Conservation (phyloP, 345 rosid species). For the Isatis tinctoria region DNA sequence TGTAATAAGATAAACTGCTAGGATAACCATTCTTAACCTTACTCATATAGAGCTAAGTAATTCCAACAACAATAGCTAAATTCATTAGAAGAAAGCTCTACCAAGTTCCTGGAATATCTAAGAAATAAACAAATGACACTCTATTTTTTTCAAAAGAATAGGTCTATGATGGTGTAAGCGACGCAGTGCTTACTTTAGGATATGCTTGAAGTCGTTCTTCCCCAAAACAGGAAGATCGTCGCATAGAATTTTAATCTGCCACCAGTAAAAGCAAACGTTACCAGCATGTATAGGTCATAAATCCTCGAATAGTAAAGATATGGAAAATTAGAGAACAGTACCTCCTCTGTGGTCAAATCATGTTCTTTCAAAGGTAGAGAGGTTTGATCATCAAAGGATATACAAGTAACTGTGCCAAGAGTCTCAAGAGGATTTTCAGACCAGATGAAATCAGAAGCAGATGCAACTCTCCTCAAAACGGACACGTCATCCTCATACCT, state of each 20-base stretch:
- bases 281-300: neutral
- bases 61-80: neutral
- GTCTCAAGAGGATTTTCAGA: slow-evolving; percentile 86
- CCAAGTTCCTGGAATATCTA: neutral
- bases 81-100: neutral
- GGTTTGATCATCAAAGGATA: slow-evolving; percentile 61
- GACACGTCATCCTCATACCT: slow-evolving; percentile 84
- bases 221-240: slow-evolving; percentile 89
- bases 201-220: slow-evolving; percentile 90
- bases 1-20: neutral
- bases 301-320: neutral
- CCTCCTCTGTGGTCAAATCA: slow-evolving; percentile 83
- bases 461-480: slow-evolving; percentile 59
- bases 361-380: slow-evolving; percentile 59
- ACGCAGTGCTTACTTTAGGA: slow-evolving; percentile 62
- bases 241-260: slow-evolving; percentile 75
- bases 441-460: slow-evolving; percentile 81
- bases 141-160: neutral
- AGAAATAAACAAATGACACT: neutral
- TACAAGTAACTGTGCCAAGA: slow-evolving; percentile 79
- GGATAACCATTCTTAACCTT: neutral
- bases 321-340: slow-evolving; percentile 3
- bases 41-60: neutral
- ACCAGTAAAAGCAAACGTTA: slow-evolving; percentile 2
- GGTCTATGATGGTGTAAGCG: neutral